Evolutionary conservation across 2,329 filamentous ascomycete species (phyloP).

Genomic region (Penicillium polonicum): DNA sequence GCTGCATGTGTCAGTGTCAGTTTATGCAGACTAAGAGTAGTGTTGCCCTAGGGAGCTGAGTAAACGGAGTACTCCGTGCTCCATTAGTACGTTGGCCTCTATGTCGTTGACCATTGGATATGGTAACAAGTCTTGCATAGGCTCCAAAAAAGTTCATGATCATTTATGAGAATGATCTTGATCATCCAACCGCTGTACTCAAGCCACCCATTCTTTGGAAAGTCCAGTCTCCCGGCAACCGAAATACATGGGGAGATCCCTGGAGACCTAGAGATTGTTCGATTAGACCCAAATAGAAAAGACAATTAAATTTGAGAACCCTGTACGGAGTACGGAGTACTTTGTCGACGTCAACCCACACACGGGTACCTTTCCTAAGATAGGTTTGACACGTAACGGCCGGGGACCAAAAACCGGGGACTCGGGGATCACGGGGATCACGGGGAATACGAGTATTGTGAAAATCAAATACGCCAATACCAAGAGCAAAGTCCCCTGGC

Average conservation of each 20-base stretch:
- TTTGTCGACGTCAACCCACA: neutral
- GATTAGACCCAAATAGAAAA: neutral
- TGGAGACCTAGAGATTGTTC: neutral
- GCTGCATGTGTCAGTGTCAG: slow-evolving; percentile 2
- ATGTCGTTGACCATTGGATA: neutral
- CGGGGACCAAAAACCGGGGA: slow-evolving; percentile 8
- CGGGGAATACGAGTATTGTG: neutral
- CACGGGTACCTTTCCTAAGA: slow-evolving; percentile 23
- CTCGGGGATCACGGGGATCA: slow-evolving; percentile 13
- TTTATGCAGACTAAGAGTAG: neutral
- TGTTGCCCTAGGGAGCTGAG: neutral
- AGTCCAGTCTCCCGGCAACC: neutral
- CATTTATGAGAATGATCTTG: neutral
- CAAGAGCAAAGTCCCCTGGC: neutral
- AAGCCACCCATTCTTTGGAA: neutral
- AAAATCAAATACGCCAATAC: slow-evolving; percentile 7
- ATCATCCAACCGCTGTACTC: neutral
- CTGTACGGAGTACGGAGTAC: too few relatives aligned
- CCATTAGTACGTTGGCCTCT: neutral
- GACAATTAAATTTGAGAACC: neutral
- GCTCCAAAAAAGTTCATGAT: neutral
- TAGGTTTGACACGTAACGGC: slow-evolving; percentile 36
- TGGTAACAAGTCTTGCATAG: neutral
- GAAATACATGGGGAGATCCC: neutral
- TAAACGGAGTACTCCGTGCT: neutral